Conservation (phyloP, 2,329 filamentous ascomycete species). For the Monilinia polystroma region DNA sequence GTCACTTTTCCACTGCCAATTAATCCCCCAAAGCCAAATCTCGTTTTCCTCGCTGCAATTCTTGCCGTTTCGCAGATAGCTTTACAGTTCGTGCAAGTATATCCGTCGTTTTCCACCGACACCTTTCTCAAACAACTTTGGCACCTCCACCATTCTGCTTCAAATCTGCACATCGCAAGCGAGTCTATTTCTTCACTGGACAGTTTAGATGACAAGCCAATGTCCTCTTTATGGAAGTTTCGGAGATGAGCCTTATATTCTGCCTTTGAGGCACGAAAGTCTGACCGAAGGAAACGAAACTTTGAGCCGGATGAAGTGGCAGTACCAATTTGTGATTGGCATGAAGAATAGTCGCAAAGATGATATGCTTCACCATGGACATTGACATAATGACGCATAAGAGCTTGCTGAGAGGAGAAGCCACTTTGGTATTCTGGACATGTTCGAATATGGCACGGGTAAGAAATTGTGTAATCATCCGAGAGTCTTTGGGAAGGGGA, state of each 20-base stretch:
- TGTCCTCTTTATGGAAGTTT: constrained; percentile 4
- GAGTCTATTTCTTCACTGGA: not conserved
- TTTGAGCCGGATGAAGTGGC: not conserved
- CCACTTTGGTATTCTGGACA: constrained; percentile 16
- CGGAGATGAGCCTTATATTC: not conserved
- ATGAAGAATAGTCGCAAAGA: constrained; percentile 14
- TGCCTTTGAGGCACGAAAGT: not conserved
- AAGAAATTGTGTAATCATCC: not conserved
- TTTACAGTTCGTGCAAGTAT: not conserved
- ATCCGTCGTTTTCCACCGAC: not conserved
- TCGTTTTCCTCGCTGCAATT: not conserved
- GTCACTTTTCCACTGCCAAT: not conserved
- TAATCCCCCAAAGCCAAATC: not conserved
- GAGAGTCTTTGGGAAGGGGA: not conserved
- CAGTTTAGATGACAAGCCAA: not conserved
- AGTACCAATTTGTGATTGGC: constrained; percentile 10
- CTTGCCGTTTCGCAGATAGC: not conserved
- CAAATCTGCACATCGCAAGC: not conserved
- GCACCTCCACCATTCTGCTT: constrained; percentile 15
- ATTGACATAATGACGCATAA: not conserved
- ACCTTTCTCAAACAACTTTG: not conserved
- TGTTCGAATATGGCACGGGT: constrained; percentile 4
- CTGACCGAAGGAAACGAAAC: not conserved
- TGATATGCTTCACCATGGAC: not conserved
- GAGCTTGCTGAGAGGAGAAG: not conserved